Evolutionary conservation across 352 stramenopile species (phyloP).

Genomic region (Peronospora destructor): DNA sequence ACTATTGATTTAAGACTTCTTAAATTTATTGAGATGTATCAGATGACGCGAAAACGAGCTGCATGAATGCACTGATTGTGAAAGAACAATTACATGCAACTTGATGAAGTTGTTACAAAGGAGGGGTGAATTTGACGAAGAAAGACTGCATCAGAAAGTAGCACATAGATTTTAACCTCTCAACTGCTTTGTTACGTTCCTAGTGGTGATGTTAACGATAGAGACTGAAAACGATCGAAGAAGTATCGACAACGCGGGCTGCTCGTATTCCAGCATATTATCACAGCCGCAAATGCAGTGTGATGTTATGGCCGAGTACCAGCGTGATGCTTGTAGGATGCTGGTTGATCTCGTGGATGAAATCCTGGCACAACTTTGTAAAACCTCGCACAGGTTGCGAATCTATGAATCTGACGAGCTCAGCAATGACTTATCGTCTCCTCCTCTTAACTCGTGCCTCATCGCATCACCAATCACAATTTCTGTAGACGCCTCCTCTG

Average conservation of each 20-base stretch:
- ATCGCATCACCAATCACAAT: slow-evolving; percentile 17
- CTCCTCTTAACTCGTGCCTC: slow-evolving; percentile 11
- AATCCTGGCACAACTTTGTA: slow-evolving; percentile 34
- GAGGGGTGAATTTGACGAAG: no score
- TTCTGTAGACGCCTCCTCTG: slow-evolving; percentile 10
- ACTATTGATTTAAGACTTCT: no score
- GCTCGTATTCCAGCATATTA: slow-evolving; percentile 44
- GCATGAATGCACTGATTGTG: no score
- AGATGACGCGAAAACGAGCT: no score
- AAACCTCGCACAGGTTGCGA: slow-evolving; percentile 5
- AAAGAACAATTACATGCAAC: no score
- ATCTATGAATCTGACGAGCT: slow-evolving; percentile 23
- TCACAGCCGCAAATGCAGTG: slow-evolving; percentile 32
- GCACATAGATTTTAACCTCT: no score
- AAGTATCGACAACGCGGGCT: slow-evolving; percentile 29
- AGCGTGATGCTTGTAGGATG: slow-evolving; percentile 10
- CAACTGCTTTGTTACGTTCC: slow-evolving; percentile 22
- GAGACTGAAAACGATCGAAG: no score
- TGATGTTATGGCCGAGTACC: slow-evolving; percentile 26
- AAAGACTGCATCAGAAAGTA: no score
- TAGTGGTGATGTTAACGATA: slow-evolving; percentile 25
- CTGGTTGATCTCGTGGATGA: slow-evolving; percentile 39
- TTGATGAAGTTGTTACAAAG: no score
- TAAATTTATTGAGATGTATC: no score
- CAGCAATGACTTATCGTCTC: slow-evolving; percentile 32